These are phyloP conservation scores for Cantharellus anzutake DNA, from an alignment of 768 basidiomycete genomes.

Conservation along the genomic window DNA sequence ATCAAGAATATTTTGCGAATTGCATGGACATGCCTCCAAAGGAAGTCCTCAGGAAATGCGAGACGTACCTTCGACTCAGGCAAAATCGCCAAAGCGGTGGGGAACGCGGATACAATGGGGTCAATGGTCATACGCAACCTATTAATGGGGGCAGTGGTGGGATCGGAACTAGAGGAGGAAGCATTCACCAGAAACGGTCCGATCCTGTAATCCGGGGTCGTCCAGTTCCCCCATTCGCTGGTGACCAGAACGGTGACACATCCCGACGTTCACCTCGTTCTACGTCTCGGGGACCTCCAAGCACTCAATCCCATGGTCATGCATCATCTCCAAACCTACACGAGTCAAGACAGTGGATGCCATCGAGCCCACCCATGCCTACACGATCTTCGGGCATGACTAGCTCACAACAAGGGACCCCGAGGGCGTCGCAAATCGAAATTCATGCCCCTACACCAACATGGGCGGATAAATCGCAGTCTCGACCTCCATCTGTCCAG, in stretches of 20 bases:
- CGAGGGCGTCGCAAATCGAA: no score
- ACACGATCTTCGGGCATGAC: no score
- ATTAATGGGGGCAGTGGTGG: constrained; percentile 1
- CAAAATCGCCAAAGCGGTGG: constrained; percentile 1
- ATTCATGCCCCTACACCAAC: no score
- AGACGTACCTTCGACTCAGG: constrained; percentile 43
- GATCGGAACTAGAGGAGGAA: constrained; percentile 1
- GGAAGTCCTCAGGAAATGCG: constrained; percentile 90
- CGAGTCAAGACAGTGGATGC: not conserved
- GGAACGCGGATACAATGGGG: not conserved
- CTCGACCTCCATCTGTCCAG: no score
- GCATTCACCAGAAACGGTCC: constrained; percentile 6
- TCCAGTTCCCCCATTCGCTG: constrained; percentile 2
- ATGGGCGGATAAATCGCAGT: no score
- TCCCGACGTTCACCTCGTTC: not conserved
- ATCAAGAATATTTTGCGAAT: constrained; percentile 82
- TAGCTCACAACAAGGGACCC: no score
- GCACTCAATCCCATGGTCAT: not conserved
- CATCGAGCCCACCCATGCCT: no score
- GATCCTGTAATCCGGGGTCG: constrained; percentile 8
- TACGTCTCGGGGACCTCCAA: not conserved
- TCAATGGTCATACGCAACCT: not conserved
- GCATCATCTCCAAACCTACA: not conserved
- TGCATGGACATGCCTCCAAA: constrained; percentile 80
- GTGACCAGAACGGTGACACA: not conserved